phyloP scores from a whole-genome alignment of 2,329 filamentous ascomycete genomes.

The Aspergillus sp. region DNA sequence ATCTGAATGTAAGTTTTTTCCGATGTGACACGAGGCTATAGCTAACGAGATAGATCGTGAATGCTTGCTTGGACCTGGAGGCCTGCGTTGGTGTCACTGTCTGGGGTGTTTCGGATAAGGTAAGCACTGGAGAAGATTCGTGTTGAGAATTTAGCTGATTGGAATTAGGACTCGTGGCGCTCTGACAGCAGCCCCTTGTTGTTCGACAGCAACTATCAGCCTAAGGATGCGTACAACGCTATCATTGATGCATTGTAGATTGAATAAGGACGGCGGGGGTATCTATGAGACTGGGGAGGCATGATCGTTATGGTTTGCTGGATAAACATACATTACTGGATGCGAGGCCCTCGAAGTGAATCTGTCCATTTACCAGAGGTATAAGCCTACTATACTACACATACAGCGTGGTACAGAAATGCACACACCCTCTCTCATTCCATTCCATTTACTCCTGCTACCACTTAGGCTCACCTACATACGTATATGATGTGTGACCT shows the following conservation, averaged over 20 bases:
- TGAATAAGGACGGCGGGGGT: accelerated
- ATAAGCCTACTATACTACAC: too few species aligned
- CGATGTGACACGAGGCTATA: constrained; percentile 23
- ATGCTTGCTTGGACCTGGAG: constrained; percentile 57
- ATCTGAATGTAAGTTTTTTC: constrained; percentile 46
- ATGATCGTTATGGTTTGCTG: too few species aligned
- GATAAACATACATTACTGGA: too few species aligned
- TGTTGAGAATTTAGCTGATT: not conserved
- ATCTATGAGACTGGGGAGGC: too few species aligned
- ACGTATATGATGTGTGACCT: too few species aligned
- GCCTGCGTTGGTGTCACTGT: constrained; percentile 68
- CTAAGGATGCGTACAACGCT: constrained; percentile 43
- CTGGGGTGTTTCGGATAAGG: constrained; percentile 52
- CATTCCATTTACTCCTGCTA: too few species aligned
- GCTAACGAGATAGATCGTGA: constrained; percentile 35
- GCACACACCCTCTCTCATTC: too few species aligned
- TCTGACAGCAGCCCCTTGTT: constrained; percentile 37
- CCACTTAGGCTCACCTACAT: too few species aligned
- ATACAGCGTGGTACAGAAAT: too few species aligned
- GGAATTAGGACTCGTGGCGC: constrained; percentile 41
- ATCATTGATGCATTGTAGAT: constrained; percentile 12
- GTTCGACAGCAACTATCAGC: constrained; percentile 42
- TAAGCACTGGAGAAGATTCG: constrained; percentile 4
- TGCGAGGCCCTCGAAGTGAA: too few species aligned
- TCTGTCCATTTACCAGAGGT: too few species aligned